phyloP scores from a whole-genome alignment of 179 eudicot genomes.

The Spergularia azorica region DNA sequence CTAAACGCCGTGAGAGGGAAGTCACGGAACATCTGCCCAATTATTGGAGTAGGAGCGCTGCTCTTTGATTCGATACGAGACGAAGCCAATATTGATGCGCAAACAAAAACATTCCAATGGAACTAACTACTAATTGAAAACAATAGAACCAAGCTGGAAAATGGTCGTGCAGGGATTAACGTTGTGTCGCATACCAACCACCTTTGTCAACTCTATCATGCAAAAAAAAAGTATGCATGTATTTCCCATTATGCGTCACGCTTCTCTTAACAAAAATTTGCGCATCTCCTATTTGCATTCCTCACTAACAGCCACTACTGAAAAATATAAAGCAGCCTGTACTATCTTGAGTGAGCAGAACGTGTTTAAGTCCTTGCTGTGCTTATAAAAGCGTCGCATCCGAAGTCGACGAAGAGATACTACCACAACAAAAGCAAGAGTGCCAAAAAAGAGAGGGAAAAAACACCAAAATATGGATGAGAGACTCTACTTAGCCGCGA shows the following conservation, averaged over 20 bases:
- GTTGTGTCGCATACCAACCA: constrained; percentile 16
- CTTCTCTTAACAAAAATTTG: background rate
- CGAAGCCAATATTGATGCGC: background rate
- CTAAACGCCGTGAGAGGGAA: no score
- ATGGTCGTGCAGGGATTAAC: constrained; percentile 36
- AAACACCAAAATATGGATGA: constrained; percentile 29
- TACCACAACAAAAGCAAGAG: background rate
- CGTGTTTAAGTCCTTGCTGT: constrained; percentile 26
- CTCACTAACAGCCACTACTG: background rate
- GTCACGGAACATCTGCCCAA: no score
- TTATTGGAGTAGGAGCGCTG: background rate
- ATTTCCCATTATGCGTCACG: constrained; percentile 12
- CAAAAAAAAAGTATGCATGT: constrained; percentile 21
- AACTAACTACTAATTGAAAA: background rate
- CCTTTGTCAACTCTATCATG: constrained; percentile 23
- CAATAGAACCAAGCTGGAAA: background rate
- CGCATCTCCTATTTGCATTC: background rate
- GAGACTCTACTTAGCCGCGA: constrained; percentile 33
- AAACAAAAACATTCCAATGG: constrained; percentile 20
- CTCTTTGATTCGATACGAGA: no score
- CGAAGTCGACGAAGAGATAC: background rate
- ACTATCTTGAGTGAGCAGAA: constrained; percentile 29
- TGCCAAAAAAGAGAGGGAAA: background rate
- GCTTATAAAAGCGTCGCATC: constrained; percentile 20
- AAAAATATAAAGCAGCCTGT: background rate